Conservation (phyloP, 1,139 yeast genomes). For the Lodderomyces margitis region DNA sequence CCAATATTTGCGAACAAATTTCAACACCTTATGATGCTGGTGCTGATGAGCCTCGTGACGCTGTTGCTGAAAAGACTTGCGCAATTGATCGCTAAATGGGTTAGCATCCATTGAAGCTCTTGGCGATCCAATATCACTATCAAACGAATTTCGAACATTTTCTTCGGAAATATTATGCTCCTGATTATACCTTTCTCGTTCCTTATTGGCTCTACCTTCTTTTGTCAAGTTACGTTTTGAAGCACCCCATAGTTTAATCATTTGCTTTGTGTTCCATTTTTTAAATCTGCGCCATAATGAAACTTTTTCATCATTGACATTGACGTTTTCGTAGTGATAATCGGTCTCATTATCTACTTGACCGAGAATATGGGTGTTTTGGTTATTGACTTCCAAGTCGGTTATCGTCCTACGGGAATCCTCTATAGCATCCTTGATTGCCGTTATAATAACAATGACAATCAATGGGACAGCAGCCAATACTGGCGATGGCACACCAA, state of each 20-base stretch:
- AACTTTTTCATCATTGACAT: conserved; percentile 47
- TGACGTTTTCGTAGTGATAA: conserved; percentile 33
- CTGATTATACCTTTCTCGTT: conserved; percentile 19
- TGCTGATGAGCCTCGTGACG: conserved; percentile 7
- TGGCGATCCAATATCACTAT: conserved; percentile 25
- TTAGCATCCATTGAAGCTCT: conserved; percentile 19
- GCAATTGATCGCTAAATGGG: conserved; percentile 22
- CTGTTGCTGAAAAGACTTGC: conserved; percentile 25
- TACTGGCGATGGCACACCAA: conserved; percentile 58
- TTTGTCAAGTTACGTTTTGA: conserved; percentile 34
- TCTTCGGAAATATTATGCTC: conserved; percentile 13
- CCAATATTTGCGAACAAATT: conserved; percentile 44
- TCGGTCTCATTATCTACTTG: conserved; percentile 18
- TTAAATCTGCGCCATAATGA: conserved; percentile 62
- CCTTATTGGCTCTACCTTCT: conserved; percentile 37
- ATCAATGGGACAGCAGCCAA: conserved; percentile 59
- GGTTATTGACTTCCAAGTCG: conserved; percentile 56
- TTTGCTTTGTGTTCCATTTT: conserved; percentile 41
- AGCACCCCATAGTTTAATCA: conserved; percentile 29
- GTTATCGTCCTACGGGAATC: conserved; percentile 53
- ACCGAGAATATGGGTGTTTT: conserved; percentile 42
- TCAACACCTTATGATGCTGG: conserved; percentile 22
- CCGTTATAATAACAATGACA: conserved; percentile 55
- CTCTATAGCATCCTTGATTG: conserved; percentile 57
- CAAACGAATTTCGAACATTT: conserved; percentile 32